Conservation (phyloP, 2,329 filamentous ascomycete genomes). For the Cladosporium halotolerans region DNA sequence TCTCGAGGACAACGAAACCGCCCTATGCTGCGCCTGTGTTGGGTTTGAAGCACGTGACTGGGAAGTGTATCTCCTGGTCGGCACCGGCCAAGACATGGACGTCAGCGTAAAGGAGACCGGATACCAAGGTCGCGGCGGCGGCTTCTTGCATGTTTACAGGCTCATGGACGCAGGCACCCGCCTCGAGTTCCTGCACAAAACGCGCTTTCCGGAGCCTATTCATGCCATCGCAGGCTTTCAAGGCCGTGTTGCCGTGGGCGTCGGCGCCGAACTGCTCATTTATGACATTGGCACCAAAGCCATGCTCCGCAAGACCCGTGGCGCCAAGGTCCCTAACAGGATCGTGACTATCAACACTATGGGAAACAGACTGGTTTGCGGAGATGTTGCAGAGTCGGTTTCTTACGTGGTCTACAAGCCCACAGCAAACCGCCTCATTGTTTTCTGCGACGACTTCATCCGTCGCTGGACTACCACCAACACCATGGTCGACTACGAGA, state of each 20-base stretch:
- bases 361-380: slow-evolving; percentile 83
- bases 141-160: slow-evolving; percentile 87
- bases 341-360: slow-evolving; percentile 86
- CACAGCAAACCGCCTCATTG: slow-evolving; percentile 82
- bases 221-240: slow-evolving; percentile 90
- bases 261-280: slow-evolving; percentile 74
- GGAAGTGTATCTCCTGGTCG: slow-evolving; percentile 87
- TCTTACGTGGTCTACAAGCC: slow-evolving; percentile 92
- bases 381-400: slow-evolving; percentile 86
- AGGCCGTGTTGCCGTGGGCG: slow-evolving; percentile 77
- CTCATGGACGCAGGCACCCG: slow-evolving; percentile 81
- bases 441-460: slow-evolving; percentile 86
- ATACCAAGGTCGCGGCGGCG: slow-evolving; percentile 32
- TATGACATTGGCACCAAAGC: slow-evolving; percentile 93
- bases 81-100: slow-evolving; percentile 80
- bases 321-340: slow-evolving; percentile 44
- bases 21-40: slow-evolving; percentile 77
- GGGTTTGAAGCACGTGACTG: slow-evolving; percentile 83
- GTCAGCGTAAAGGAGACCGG: slow-evolving; percentile 14
- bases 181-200: slow-evolving; percentile 94
- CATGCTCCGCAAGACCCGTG: slow-evolving; percentile 72
- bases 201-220: slow-evolving; percentile 81
- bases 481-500: slow-evolving; percentile 96
- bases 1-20: slow-evolving; percentile 82
- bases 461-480: slow-evolving; percentile 86